Evolutionary conservation across 2,329 filamentous ascomycete species (phyloP).

Genomic region (Ophiocordyceps camponoti-leonardi): DNA sequence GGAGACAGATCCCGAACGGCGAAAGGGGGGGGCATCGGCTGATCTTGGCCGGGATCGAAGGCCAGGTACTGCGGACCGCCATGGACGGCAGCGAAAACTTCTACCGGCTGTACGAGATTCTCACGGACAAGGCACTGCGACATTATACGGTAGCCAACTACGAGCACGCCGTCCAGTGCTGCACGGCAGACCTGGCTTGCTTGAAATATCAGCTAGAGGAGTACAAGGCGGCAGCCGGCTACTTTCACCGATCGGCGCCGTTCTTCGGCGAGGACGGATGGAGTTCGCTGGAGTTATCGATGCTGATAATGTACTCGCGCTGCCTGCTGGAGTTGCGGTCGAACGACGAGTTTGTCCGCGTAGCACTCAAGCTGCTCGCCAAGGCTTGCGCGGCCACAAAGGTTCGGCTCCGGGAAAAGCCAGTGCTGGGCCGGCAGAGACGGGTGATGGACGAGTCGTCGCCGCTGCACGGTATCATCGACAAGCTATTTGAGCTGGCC

Average conservation of each 20-base stretch:
- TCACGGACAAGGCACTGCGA: slow-evolving; percentile 72
- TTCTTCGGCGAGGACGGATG: slow-evolving; percentile 67
- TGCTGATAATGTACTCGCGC: slow-evolving; percentile 70
- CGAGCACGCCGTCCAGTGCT: slow-evolving; percentile 57
- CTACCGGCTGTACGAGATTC: slow-evolving; percentile 48
- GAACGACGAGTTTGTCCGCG: slow-evolving; percentile 63
- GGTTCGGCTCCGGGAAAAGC: slow-evolving; percentile 24
- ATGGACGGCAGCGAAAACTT: slow-evolving; percentile 46
- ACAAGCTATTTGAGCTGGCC: slow-evolving; percentile 27
- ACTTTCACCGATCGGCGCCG: slow-evolving; percentile 62
- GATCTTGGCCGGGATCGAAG: slow-evolving; percentile 13
- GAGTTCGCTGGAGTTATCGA: slow-evolving; percentile 62
- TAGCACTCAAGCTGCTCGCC: slow-evolving; percentile 55
- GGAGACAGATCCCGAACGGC: background rate
- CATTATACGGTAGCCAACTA: slow-evolving; percentile 71
- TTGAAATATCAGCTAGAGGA: slow-evolving; percentile 65
- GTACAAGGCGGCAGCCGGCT: slow-evolving; percentile 53
- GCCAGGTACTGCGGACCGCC: slow-evolving; percentile 40
- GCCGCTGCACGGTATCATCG: slow-evolving; percentile 29
- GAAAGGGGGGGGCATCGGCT: background rate
- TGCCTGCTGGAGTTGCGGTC: slow-evolving; percentile 65
- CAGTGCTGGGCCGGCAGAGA: slow-evolving; percentile 6
- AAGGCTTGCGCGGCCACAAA: slow-evolving; percentile 43
- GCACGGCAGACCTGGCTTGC: slow-evolving; percentile 71
- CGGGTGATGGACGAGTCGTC: slow-evolving; percentile 10